Evolutionary conservation across 495 filamentous ascomycete genomes (phyloP), one percentile per base, ranked within the genome.

Genomic region (Emericellopsis terricola): DNA sequence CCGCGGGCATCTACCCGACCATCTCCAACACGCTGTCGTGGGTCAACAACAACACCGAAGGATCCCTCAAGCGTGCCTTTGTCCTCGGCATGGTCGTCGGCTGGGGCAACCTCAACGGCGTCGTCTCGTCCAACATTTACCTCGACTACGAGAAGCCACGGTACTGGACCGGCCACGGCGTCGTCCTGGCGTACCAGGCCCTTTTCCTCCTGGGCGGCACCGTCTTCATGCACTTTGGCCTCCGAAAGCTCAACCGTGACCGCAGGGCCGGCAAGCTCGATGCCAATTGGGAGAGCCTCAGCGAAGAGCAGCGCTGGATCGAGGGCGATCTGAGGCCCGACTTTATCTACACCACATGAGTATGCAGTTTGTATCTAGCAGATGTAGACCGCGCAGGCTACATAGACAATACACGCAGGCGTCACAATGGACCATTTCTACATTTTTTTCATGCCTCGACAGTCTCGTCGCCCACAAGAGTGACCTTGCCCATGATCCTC

Each of bases 1-100:
- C 87, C 0, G 54, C 86, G 34, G 87, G 87, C 0, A 94, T 94
- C 43, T 96, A 94, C 45, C 87, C 87, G 0, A 78, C 71, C 51
- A 82, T 94, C 41, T 54, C 87, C n/a, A 92, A 93, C 48, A 91
- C 84, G 0, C 82, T 96, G 39, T 71, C 73, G 16, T 96, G 87
- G 87, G 55, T 76, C 13, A 71, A 71, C 30, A 96, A 96, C 56
- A 96, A 96, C 42, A 71, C 71, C 16, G 87, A 93, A 55, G 87
- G 87, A 14, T 78, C 85, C 3, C 91, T 92, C 55, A 94, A 94
- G 61, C 70, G 87, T 15, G 87, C 86, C 15, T 73, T 93, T 2
- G 78, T 80, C 0, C 53, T 92, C 2, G 86, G 86, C 0, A 72
- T 93, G 24, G 80, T 92, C 16, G 85, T 91, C 39, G 82, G 82